Base-by-base conservation (phyloP, 1,284 basidiomycete species). In the Leccinum angustisporum region DNA sequence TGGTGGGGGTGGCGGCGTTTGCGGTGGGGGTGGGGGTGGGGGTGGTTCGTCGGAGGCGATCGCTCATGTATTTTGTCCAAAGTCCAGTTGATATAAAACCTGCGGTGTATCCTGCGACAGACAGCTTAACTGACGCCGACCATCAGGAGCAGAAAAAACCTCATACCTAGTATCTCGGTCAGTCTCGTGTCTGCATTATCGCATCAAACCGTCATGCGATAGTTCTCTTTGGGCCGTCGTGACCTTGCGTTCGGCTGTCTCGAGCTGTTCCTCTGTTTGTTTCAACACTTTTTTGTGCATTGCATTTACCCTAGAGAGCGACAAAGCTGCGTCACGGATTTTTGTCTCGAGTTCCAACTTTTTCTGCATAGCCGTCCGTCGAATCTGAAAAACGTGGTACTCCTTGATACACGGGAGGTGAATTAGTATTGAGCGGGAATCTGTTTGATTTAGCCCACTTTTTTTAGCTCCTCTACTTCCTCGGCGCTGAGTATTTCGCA, bases 401-500 rank as follows among this genome's bases (percentile, higher is more conserved):
- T 93, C 91, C 91, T 93, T 53, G 30, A 56, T 54, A 30, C 14
- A 16, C 21, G 46, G 38, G 38, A 4, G 7, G 31, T 5, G 33
- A 36, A 43, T 66, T 34, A 67, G 31, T 30, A 31, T 60, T 31
- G 55, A 25, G 34, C 2, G 52, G 21, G n/a, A 48, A 30, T 25
- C 1, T 51, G 36, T 11, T 36, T 36, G 64, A 63, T 34, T 18
- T 33, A 16, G 77, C 81, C 55, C 67, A 92, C 93, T 85, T 92
- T 93, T 80, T 94, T 95, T 67, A 95, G 83, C 57, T 91, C 90
- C 66, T 96, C 94, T n/a, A 95, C 90, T 68, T 95, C 90, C 67
- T 97, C 94, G 60, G 91, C 87, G 66, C 81, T 85, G 53, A 93
- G 80, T 25, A 95, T 86, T 57, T 88, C 84, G 69, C 86, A 90